phyloP scores from a whole-genome alignment of 768 basidiomycete genomes.

The Russula virescens region DNA sequence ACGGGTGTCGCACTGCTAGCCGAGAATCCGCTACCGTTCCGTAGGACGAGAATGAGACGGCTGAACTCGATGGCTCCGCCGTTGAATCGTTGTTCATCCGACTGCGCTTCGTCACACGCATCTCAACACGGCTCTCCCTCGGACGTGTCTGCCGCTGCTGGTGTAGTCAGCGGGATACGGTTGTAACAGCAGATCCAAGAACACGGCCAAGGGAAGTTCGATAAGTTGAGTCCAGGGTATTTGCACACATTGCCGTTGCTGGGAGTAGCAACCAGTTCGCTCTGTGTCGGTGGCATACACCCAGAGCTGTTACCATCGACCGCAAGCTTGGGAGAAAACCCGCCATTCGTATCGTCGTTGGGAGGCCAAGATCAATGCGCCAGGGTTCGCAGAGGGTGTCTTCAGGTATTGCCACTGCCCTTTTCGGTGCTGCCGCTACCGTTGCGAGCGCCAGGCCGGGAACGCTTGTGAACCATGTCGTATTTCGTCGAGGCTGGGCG shows the following conservation, averaged over 20 bases:
- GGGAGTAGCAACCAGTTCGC: conserved; percentile 48
- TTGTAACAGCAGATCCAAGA: conserved; percentile 62
- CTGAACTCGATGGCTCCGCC: conserved; percentile 52
- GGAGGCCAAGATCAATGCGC: conserved; percentile 72
- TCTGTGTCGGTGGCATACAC: conserved; percentile 34
- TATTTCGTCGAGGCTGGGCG: conserved; percentile 90
- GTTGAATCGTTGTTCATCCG: conserved; percentile 58
- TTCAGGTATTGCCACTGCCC: conserved; percentile 41
- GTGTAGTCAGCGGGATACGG: conserved; percentile 50
- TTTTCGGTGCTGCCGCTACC: conserved; percentile 29
- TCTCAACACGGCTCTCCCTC: conserved; percentile 35
- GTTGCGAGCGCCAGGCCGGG: conserved; percentile 72
- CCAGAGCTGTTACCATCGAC: conserved; percentile 40
- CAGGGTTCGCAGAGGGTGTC: conserved; percentile 71
- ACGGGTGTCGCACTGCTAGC: conserved; percentile 46
- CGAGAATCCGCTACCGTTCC: conserved; percentile 41
- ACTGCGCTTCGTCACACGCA: conserved; percentile 57
- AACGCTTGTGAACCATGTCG: conserved; percentile 83
- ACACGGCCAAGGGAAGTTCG: conserved; percentile 60
- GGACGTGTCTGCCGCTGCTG: conserved; percentile 44
- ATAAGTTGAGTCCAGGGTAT: conserved; percentile 37
- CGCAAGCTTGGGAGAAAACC: conserved; percentile 54
- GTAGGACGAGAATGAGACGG: conserved; percentile 52
- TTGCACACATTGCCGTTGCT: conserved; percentile 32
- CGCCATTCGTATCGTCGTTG: conserved; percentile 36